phyloP scores from a whole-genome alignment of 2,329 filamentous ascomycete genomes.

The Beauveria sp. region DNA sequence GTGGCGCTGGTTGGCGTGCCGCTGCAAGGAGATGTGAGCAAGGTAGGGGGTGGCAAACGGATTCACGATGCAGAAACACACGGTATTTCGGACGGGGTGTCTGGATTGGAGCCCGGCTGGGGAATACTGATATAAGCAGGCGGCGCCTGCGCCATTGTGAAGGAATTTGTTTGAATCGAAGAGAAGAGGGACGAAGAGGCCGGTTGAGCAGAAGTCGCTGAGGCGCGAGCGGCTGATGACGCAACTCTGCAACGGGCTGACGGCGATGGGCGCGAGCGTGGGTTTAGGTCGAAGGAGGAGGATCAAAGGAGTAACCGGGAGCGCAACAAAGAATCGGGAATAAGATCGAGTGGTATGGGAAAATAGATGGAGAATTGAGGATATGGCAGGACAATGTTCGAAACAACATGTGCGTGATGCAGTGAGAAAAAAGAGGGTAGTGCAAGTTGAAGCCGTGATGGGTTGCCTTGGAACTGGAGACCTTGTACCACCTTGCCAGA shows the following conservation, averaged over 20 bases:
- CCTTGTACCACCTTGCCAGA: background rate
- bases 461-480: background rate
- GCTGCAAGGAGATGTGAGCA: conserved; percentile 36
- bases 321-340: background rate
- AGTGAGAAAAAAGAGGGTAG: background rate
- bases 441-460: background rate
- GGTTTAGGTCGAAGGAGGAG: background rate
- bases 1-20: conserved; percentile 90
- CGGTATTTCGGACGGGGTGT: conserved; percentile 86
- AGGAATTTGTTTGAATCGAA: conserved; percentile 5
- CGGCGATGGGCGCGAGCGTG: background rate
- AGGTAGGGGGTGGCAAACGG: background rate
- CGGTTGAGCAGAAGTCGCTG: background rate
- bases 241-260: background rate
- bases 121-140: conserved; percentile 79
- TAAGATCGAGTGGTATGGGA: background rate
- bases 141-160: conserved; percentile 32
- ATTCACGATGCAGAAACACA: conserved; percentile 39
- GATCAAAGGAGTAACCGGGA: background rate
- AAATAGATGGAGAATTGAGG: background rate
- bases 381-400: background rate
- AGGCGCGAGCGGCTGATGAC: background rate
- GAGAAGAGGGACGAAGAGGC: background rate
- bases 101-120: conserved; percentile 70
- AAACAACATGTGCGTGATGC: background rate